Conservation (phyloP, 2,329 filamentous ascomycete genomes). For the Ceratocystis papillata region DNA sequence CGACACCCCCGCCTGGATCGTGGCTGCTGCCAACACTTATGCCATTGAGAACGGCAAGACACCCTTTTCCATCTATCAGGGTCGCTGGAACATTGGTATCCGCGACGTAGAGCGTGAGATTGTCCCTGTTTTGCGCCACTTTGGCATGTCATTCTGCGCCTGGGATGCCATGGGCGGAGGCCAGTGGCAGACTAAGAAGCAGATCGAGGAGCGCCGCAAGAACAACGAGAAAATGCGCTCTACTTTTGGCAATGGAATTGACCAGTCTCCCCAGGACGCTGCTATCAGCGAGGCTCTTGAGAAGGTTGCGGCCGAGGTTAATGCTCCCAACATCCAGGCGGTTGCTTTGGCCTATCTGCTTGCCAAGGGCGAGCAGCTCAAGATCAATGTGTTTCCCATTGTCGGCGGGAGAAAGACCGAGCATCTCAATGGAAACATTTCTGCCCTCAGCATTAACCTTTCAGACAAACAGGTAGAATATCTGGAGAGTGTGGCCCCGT, state of each 20-base stretch:
- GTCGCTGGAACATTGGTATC: slow-evolving; percentile 31
- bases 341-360: slow-evolving; percentile 45
- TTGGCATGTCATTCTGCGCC: slow-evolving; percentile 44
- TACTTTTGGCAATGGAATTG: slow-evolving; percentile 26
- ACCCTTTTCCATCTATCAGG: slow-evolving; percentile 35
- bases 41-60: slow-evolving; percentile 32
- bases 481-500: slow-evolving; percentile 43
- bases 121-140: slow-evolving; percentile 35
- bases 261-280: slow-evolving; percentile 39
- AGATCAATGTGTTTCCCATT: slow-evolving; percentile 41
- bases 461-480: slow-evolving; percentile 42
- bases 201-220: slow-evolving; percentile 30
- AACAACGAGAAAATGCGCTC: slow-evolving; percentile 35
- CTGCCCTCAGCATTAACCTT: slow-evolving; percentile 41
- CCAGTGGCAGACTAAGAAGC: slow-evolving; percentile 37
- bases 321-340: slow-evolving; percentile 46
- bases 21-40: slow-evolving; percentile 34
- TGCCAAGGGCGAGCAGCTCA: slow-evolving; percentile 35
- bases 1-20: slow-evolving; percentile 36
- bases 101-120: slow-evolving; percentile 36
- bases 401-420: slow-evolving; percentile 43
- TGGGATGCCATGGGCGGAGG: slow-evolving; percentile 51
- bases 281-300: slow-evolving; percentile 48
- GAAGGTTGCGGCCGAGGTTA: slow-evolving; percentile 47
- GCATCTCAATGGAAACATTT: slow-evolving; percentile 45